Base-by-base conservation (phyloP, 2,329 filamentous ascomycete species). In the Colletotrichum spinosum region DNA sequence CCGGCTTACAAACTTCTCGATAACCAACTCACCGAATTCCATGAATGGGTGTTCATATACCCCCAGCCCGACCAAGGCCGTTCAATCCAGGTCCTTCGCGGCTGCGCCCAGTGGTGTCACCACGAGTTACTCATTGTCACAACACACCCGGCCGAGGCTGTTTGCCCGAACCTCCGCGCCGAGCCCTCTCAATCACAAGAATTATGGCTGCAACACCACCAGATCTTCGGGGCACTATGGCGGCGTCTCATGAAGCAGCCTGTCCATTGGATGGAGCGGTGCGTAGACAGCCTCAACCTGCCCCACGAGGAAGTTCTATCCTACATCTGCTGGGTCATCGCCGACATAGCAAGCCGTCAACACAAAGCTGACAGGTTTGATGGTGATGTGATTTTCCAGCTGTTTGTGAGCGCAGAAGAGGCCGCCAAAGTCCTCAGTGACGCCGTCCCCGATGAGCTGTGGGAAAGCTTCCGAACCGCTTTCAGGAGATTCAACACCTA, bases 321-420 rank as follows among this genome's bases (percentile, higher is more conserved):
- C 12, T 55, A 38, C 17, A 12, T 55, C 37, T 61, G 58, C 51
- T 55, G 58, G 58, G 17, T 55, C 25, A 15, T 61, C 4, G 41
- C 48, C 41, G 4, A 17, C 12, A 11, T 25, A 8, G 25, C 25
- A 3, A 17, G 8, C 51, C 25, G 25, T 4, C 25, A 25, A 25
- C 25, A 25, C 25, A 25, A 25, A 25, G 25, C 25, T 25, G 25
- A 25, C 1, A 25, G 25, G 1, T 5, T 25, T 5, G 25, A 25
- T 25, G 25, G 25, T 25, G 25, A 25, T 1, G 25, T 25, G 25
- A 25, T 4, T 25, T 25, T 1, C 25, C 25, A 25, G 25, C 25
- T 25, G 4, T 25, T 25, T 25, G 25, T 25, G 4, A 25, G 25
- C 25, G 25, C 25, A 25, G 25, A 25, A 25, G 25, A 25, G 25